phyloP scores from a whole-genome alignment of 805 yeast species.

The Schwanniomyces occidentalis region DNA sequence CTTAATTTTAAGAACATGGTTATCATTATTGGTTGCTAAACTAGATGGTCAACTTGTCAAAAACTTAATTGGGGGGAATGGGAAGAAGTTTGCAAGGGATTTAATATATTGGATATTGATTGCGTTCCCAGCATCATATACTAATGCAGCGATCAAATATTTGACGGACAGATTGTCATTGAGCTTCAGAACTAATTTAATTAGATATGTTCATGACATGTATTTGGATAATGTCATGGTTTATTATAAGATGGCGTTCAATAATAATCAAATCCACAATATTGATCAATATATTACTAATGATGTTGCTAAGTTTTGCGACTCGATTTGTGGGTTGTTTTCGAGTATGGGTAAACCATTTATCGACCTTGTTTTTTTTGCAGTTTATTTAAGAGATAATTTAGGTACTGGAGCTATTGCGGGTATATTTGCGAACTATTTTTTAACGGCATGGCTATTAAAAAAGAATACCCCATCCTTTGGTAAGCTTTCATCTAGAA shows the following conservation, averaged over 20 bases:
- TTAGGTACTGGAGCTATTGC: conserved; percentile 83
- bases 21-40: conserved; percentile 80
- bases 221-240: conserved; percentile 79
- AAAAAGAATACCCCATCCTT: conserved; percentile 80
- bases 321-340: conserved; percentile 77
- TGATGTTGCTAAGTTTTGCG: conserved; percentile 79
- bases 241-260: conserved; percentile 76
- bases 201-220: conserved; percentile 86
- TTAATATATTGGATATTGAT: conserved; percentile 83
- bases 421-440: conserved; percentile 81
- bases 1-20: conserved; percentile 80
- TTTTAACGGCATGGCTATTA: conserved; percentile 72
- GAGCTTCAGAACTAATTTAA: conserved; percentile 80
- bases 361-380: conserved; percentile 80
- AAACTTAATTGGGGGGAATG: conserved; percentile 81
- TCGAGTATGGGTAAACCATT: conserved; percentile 91
- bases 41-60: conserved; percentile 91
- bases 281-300: conserved; percentile 86
- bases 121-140: conserved; percentile 91
- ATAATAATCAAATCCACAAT: conserved; percentile 53
- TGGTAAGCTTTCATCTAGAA: conserved; percentile 70
- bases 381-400: conserved; percentile 79
- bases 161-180: conserved; percentile 74
- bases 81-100: conserved; percentile 72
- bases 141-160: conserved; percentile 85